Percentiles rank a stretch among this genome's conserved stretches.
Conservation (phyloP, 192 early-diverging fungal species). For the Dispira simplex region DNA sequence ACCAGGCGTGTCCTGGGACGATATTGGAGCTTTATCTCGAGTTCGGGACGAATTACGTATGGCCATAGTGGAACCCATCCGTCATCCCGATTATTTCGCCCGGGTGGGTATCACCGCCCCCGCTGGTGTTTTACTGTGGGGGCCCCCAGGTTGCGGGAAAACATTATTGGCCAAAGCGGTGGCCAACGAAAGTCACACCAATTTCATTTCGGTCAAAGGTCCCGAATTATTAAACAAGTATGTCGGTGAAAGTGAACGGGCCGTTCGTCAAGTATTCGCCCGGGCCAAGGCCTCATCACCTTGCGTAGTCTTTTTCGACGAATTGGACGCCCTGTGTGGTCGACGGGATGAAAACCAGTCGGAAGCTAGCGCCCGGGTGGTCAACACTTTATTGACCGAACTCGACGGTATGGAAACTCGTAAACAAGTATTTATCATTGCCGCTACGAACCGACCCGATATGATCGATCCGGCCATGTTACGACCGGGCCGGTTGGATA, state of each 20-base stretch:
- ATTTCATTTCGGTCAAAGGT: conserved; percentile 97
- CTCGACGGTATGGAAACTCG: conserved; percentile 89
- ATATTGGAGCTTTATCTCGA: conserved; percentile 76
- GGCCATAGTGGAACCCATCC: conserved; percentile 93
- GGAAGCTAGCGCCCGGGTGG: conserved; percentile 82
- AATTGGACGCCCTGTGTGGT: conserved; percentile 88
- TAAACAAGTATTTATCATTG: conserved; percentile 86
- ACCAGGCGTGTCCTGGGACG: conserved; percentile 89
- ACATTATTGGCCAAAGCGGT: conserved; percentile 96
- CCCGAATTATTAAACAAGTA: conserved; percentile 98
- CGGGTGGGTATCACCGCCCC: conserved; percentile 80
- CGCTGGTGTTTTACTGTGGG: conserved; percentile 90
- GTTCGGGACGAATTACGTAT: conserved; percentile 88
- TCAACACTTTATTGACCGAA: conserved; percentile 94
- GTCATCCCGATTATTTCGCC: conserved; percentile 73
- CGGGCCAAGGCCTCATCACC: conserved; percentile 84
- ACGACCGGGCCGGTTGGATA: conserved; percentile 90
- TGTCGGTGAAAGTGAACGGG: conserved; percentile 96
- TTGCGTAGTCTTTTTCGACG: conserved; percentile 97
- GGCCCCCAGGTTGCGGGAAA: conserved; percentile 97
- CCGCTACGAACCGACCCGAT: conserved; percentile 94
- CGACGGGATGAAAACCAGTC: conserved; percentile 76
- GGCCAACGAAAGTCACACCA: conserved; percentile 92
- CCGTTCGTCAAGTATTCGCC: conserved; percentile 88
- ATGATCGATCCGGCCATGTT: conserved; percentile 98